These are phyloP conservation scores for Turritis glabra DNA, from an alignment of 345 rosid species.

Conservation along the genomic window DNA sequence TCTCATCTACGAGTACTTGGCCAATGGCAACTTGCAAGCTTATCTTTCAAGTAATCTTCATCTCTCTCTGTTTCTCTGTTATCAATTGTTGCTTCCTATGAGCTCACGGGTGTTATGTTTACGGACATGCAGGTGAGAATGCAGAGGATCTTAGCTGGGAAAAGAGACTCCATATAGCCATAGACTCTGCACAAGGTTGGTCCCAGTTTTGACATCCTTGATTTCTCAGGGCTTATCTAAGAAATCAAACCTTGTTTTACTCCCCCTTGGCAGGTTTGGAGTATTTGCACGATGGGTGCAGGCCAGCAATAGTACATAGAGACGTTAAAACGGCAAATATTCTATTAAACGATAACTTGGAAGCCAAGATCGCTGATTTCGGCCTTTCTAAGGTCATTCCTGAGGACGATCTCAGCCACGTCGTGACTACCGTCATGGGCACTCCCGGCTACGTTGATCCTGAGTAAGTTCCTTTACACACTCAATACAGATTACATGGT, in stretches of 20 bases:
- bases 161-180: constrained; percentile 48
- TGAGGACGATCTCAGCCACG: constrained; percentile 28
- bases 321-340: constrained; percentile 35
- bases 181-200: constrained; percentile 59
- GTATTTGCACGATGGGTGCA: constrained; percentile 33
- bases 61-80: not conserved
- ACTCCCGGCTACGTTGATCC: constrained; percentile 41
- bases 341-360: constrained; percentile 33
- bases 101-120: not conserved
- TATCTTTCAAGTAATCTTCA: constrained; percentile 33
- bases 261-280: constrained; percentile 8
- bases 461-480: constrained; percentile 5
- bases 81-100: not conserved
- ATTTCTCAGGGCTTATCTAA: not conserved
- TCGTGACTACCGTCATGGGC: constrained; percentile 35
- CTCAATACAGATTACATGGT: not conserved
- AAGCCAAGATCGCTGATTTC: constrained; percentile 48
- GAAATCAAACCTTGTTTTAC: not conserved
- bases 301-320: constrained; percentile 34
- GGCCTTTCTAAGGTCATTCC: constrained; percentile 41
- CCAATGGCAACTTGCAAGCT: constrained; percentile 39
- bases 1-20: constrained; percentile 56
- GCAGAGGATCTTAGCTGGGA: constrained; percentile 46
- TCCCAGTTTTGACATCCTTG: not conserved
- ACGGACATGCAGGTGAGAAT: constrained; percentile 31